Conservation (phyloP, 164 flowering plant genomes). For the Berberis vulgaris region DNA sequence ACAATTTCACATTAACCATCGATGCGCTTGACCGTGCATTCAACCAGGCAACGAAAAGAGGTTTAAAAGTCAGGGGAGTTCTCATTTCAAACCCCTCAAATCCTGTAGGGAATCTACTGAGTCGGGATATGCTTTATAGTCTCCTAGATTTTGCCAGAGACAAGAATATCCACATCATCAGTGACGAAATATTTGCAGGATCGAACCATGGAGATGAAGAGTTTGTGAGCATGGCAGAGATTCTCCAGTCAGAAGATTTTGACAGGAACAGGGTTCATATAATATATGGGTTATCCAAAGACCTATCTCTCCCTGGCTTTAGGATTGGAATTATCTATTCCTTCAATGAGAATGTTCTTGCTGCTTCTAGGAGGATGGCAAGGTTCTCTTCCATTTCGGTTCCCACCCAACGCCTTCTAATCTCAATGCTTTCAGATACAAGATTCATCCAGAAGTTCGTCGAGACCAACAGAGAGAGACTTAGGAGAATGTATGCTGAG, state of each 20-base stretch:
- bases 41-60: slow-evolving; percentile 88
- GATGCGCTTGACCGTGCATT: slow-evolving; percentile 74
- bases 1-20: slow-evolving; percentile 57
- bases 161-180: slow-evolving; percentile 84
- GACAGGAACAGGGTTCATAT: slow-evolving; percentile 74
- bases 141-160: slow-evolving; percentile 86
- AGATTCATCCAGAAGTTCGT: slow-evolving; percentile 37
- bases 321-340: slow-evolving; percentile 67
- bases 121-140: slow-evolving; percentile 45
- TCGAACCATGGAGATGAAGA: slow-evolving; percentile 58
- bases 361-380: slow-evolving; percentile 61
- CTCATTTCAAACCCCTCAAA: slow-evolving; percentile 81
- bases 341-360: slow-evolving; percentile 51
- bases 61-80: slow-evolving; percentile 72
- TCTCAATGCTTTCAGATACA: slow-evolving; percentile 70
- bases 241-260: slow-evolving; percentile 47
- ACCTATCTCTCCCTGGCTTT: slow-evolving; percentile 68
- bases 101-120: slow-evolving; percentile 68
- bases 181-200: slow-evolving; percentile 75
- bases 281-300: slow-evolving; percentile 70
- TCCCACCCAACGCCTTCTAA: slow-evolving; percentile 58
- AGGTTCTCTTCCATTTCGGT: slow-evolving; percentile 74
- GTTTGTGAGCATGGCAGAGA: slow-evolving; percentile 86
- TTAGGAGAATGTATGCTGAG: slow-evolving; percentile 29
- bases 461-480: slow-evolving; percentile 37